These are phyloP conservation scores for Nicotiana tabacum DNA, from an alignment of 257 asterid genomes.

Conservation along the genomic window DNA sequence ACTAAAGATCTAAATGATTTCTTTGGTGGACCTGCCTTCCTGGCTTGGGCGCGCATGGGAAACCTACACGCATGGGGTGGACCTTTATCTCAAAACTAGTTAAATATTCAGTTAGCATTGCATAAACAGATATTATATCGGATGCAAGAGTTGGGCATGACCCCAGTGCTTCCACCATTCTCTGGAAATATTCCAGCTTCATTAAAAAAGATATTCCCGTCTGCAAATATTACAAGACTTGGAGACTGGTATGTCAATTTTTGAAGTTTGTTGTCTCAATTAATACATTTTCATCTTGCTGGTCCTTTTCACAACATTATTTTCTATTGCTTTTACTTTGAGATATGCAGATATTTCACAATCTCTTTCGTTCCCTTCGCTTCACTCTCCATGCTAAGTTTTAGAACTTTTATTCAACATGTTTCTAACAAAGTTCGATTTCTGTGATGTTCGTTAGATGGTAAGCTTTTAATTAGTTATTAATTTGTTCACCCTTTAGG, in stretches of 20 bases:
- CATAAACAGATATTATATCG: slow-evolving; percentile 81
- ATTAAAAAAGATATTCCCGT: slow-evolving; percentile 62
- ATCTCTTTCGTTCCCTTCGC: not conserved
- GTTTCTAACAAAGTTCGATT: not conserved
- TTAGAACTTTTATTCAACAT: not conserved
- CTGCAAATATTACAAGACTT: slow-evolving; percentile 79
- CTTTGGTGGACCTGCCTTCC: slow-evolving; percentile 99
- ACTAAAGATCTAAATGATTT: slow-evolving; percentile 59
- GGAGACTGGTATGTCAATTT: slow-evolving; percentile 76
- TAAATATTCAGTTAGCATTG: slow-evolving; percentile 63
- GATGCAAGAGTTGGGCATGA: slow-evolving; percentile 91
- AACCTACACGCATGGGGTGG: slow-evolving; percentile 99
- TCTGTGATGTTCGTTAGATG: not conserved
- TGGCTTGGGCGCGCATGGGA: slow-evolving; percentile 99
- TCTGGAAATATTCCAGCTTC: slow-evolving; percentile 99
- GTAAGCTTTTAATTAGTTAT: not conserved
- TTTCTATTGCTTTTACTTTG: not conserved
- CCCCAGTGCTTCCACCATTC: slow-evolving; percentile 98
- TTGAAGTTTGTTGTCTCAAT: not conserved
- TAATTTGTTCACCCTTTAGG: too few relatives aligned
- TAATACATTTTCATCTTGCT: not conserved
- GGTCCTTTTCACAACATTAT: slow-evolving; percentile 3
- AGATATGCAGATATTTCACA: not conserved
- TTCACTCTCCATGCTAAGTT: not conserved
- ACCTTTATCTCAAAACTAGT: slow-evolving; percentile 86